Conservation (phyloP, 2,329 filamentous ascomycete genomes). For the Penicillium sp. region DNA sequence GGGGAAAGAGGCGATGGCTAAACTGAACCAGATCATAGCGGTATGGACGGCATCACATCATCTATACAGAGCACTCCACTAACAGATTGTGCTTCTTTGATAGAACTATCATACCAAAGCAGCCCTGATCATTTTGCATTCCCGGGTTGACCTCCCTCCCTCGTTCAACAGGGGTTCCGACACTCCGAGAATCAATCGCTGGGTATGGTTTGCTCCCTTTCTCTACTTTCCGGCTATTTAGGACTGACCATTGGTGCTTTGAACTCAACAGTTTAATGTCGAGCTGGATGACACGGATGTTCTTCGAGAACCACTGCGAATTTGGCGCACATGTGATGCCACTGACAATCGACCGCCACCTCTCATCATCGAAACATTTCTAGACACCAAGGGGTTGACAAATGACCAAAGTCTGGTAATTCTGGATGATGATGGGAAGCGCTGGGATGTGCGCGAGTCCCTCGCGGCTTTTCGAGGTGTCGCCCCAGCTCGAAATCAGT, state of each 20-base stretch:
- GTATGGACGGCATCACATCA: slow-evolving; percentile 50
- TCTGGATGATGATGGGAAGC: slow-evolving; percentile 80
- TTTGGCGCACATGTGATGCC: slow-evolving; percentile 76
- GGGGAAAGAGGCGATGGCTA: slow-evolving; percentile 63
- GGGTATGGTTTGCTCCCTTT: slow-evolving; percentile 55
- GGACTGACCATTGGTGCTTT: too few relatives aligned
- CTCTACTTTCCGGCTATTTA: not conserved
- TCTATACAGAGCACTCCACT: too few relatives aligned
- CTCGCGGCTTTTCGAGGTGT: slow-evolving; percentile 58
- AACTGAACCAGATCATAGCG: slow-evolving; percentile 90
- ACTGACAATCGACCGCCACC: slow-evolving; percentile 72
- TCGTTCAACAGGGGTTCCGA: slow-evolving; percentile 52
- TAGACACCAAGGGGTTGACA: slow-evolving; percentile 72
- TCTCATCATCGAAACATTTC: slow-evolving; percentile 82
- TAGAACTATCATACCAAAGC: slow-evolving; percentile 91
- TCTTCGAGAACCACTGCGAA: slow-evolving; percentile 70
- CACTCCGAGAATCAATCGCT: slow-evolving; percentile 69
- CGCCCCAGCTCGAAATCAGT: slow-evolving; percentile 42
- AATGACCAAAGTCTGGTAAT: slow-evolving; percentile 82
- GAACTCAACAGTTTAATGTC: slow-evolving; percentile 75
- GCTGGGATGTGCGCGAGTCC: slow-evolving; percentile 85
- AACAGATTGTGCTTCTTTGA: not conserved
- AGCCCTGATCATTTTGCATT: slow-evolving; percentile 74
- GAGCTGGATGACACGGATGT: slow-evolving; percentile 89
- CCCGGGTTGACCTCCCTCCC: slow-evolving; percentile 65